phyloP scores from a whole-genome alignment of 805 yeast species.

The Lipomyces orientalis region DNA sequence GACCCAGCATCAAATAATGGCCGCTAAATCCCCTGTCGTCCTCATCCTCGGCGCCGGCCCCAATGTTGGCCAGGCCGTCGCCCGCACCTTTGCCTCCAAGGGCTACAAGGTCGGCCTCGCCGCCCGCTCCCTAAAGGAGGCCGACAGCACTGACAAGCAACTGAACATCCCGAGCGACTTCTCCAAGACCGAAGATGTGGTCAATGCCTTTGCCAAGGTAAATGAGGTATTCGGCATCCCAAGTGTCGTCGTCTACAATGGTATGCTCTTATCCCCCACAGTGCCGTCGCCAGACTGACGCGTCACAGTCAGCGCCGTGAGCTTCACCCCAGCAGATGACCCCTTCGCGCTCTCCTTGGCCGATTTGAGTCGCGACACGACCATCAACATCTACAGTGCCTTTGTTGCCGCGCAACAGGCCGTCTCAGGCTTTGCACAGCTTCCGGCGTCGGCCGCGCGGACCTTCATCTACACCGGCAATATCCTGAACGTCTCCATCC shows the following conservation, averaged over 20 bases:
- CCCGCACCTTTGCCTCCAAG: conserved; percentile 12
- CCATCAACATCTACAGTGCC: conserved; percentile 6
- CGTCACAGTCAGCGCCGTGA: conserved; percentile 1
- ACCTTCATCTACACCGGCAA: conserved; percentile 17
- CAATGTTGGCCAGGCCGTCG: conserved; percentile 16
- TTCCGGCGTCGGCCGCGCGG: conserved; percentile 5
- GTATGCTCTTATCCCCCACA: not conserved
- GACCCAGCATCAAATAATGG: not conserved
- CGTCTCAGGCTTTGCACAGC: conserved; percentile 10
- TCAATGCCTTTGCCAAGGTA: conserved; percentile 12
- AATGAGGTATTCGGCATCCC: conserved; percentile 8
- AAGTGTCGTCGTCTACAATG: conserved; percentile 16
- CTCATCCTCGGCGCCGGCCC: conserved; percentile 19
- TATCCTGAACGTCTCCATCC: conserved; percentile 6
- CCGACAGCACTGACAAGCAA: conserved; percentile 9
- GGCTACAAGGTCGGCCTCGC: conserved; percentile 19
- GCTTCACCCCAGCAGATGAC: conserved; percentile 4
- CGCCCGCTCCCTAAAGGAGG: conserved; percentile 7
- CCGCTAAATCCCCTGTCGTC: conserved; percentile 11
- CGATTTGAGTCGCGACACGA: not conserved
- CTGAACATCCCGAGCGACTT: conserved; percentile 18
- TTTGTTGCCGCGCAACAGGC: conserved; percentile 18
- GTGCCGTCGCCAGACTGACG: not conserved
- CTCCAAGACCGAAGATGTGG: conserved; percentile 7
- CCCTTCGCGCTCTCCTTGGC: conserved; percentile 10